Base-by-base conservation (phyloP, 2,329 filamentous ascomycete genomes). In the Mycosphaerella sp. region DNA sequence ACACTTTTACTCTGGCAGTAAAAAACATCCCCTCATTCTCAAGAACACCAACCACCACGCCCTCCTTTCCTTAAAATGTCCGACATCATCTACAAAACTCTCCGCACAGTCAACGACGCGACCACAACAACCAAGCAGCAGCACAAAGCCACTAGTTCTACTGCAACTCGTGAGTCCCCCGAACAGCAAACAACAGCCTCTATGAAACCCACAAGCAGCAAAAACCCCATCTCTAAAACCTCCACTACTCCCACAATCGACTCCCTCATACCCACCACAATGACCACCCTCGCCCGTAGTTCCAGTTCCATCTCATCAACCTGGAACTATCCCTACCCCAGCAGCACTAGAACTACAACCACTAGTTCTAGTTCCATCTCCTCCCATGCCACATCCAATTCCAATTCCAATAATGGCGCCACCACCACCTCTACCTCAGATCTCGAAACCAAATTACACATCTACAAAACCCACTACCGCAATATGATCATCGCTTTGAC, bases 401-500 rank as follows among this genome's bases (percentile, higher is more conserved):
- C 21, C 4, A 25, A 25, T n/a, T n/a, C n/a, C 21, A 25, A 25
- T 25, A 25, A 36, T 41, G 45, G 41, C 27, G 21, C 34, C 21
- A 50, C 16, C 9, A 28, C 27, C 42, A 27, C 32, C 8, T 18
- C 30, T 32, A 18, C 17, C 30, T 17, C 28, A 4, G 27, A 50
- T n/a, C 41, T 45, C 8, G 49, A 44, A 25, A 28, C 35, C 14
- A 21, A 34, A 14, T 32, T 50, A 10, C 14, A 50, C 7, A 44
- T 34, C 8, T 50, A 50, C 36, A 50, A 50, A 17, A 45, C 27
- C 1, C 43, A 50, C 28, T 44, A 45, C 16, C 41, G 49, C 32
- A 50, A 50, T 41, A 40, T 39, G 16, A 44, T 44, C n/a, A 50
- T 50, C 12, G 49, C 49, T 0, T 34, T 50, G 34, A 44, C 49